These are phyloP conservation scores for Breviolum minutum DNA, from an alignment of 73 alveolate genomes.

Conservation along the genomic window DNA sequence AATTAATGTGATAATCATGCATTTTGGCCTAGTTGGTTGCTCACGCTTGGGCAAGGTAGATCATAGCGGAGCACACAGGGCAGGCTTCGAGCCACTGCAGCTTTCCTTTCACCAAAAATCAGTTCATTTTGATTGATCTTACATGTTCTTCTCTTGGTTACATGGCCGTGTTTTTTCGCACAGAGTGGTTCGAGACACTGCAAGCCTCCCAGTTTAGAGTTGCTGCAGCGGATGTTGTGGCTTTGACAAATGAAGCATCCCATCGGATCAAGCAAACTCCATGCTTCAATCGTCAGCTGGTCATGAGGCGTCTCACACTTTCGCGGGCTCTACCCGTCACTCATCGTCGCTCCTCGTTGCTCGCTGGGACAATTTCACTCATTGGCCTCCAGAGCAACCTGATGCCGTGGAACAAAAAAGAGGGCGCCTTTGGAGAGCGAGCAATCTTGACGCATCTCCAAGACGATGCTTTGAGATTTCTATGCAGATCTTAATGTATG, in stretches of 20 bases:
- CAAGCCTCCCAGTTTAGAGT: slow-evolving; percentile 34
- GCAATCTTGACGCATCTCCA: background rate
- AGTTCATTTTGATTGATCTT: too few species aligned
- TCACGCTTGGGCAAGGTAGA: background rate
- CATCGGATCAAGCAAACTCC: background rate
- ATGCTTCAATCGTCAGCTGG: slow-evolving; percentile 37
- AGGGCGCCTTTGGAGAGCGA: background rate
- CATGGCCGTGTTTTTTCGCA: background rate
- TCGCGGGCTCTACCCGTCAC: background rate
- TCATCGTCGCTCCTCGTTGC: background rate
- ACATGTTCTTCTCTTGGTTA: too few species aligned
- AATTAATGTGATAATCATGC: background rate
- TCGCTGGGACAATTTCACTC: slow-evolving; percentile 17
- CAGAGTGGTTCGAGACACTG: slow-evolving; percentile 52
- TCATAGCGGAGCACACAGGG: background rate
- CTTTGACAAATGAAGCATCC: slow-evolving; percentile 6
- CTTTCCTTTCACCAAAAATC: background rate
- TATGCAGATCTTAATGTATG: background rate
- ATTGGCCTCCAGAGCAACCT: background rate
- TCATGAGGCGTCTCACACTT: slow-evolving; percentile 56
- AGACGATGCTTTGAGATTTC: background rate
- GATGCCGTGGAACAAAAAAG: background rate
- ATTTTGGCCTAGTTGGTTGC: too few species aligned
- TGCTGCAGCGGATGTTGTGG: background rate
- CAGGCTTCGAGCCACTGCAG: slow-evolving; percentile 17